A percentile compares a stretch with the other conserved stretches of the same genome.
Evolutionary conservation across 345 rosid genomes (phyloP).

Genomic region (Populus pruinosa): DNA sequence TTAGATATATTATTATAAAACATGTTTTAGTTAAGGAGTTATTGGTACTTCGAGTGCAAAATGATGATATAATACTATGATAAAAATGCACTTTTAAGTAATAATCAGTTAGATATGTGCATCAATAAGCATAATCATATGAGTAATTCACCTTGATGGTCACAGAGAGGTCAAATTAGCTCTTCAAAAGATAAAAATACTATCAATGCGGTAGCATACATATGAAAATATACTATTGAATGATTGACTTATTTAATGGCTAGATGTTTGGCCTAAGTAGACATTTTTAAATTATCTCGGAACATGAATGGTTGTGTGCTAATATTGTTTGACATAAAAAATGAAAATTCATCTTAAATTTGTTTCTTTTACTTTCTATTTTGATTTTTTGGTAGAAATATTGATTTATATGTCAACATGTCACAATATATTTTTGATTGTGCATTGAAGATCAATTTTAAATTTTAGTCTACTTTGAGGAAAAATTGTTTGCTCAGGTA

Average conservation of each 20-base stretch:
- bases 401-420: neutral
- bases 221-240: neutral
- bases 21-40: too few species aligned
- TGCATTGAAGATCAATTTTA: too few species aligned
- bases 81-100: too few species aligned
- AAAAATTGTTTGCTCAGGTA: too few species aligned
- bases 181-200: neutral
- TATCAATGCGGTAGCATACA: neutral
- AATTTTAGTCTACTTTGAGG: too few species aligned
- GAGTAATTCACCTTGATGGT: neutral
- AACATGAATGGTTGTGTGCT: neutral
- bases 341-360: too few species aligned
- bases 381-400: neutral
- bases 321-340: neutral
- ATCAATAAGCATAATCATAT: neutral
- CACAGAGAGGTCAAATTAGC: neutral
- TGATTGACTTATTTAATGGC: neutral
- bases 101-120: conserved; percentile 27
- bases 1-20: too few species aligned
- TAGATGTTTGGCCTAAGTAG: too few species aligned
- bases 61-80: too few species aligned
- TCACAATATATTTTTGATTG: neutral
- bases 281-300: neutral
- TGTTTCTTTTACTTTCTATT: neutral
- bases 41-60: too few species aligned